phyloP scores from a whole-genome alignment of 768 basidiomycete species.

The Termitomyces sp. region DNA sequence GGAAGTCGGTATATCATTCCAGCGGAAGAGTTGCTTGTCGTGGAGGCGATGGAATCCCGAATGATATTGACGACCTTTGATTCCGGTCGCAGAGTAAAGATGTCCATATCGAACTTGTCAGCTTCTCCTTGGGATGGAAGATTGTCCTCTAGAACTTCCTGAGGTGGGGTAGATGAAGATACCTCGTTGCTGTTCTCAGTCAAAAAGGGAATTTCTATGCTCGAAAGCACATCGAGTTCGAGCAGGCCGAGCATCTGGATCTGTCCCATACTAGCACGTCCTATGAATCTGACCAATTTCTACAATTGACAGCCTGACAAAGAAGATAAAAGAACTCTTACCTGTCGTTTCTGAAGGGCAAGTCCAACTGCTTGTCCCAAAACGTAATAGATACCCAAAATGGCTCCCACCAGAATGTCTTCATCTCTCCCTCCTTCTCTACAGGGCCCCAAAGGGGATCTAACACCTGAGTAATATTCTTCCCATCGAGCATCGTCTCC shows the following conservation, averaged over 20 bases:
- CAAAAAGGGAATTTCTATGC: constrained; percentile 83
- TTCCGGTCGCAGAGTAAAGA: constrained; percentile 54
- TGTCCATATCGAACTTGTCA: constrained; percentile 70
- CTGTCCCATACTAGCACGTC: constrained; percentile 95
- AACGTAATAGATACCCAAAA: constrained; percentile 82
- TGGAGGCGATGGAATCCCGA: constrained; percentile 40
- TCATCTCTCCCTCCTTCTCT: constrained; percentile 39
- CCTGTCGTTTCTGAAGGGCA: constrained; percentile 80
- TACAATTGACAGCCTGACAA: constrained; percentile 1
- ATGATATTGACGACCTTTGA: constrained; percentile 22
- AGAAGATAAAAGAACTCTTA: constrained; percentile 22
- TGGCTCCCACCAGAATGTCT: constrained; percentile 86
- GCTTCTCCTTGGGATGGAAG: constrained; percentile 52
- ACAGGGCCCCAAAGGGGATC: constrained; percentile 80
- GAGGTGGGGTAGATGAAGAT: constrained; percentile 26
- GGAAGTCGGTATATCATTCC: constrained; percentile 32
- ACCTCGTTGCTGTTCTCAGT: constrained; percentile 36
- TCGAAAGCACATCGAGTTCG: constrained; percentile 87
- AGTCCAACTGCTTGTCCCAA: constrained; percentile 86
- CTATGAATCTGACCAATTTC: constrained; percentile 64
- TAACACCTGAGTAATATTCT: constrained; percentile 41
- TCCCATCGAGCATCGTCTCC: constrained; percentile 41
- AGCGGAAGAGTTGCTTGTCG: constrained; percentile 26
- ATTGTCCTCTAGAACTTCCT: constrained; percentile 31
- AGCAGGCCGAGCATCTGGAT: constrained; percentile 92